Percentiles rank a stretch among this genome's conserved stretches.
Conservation (phyloP, 2,329 filamentous ascomycete species). For the Zymoseptoria ardabiliae region DNA sequence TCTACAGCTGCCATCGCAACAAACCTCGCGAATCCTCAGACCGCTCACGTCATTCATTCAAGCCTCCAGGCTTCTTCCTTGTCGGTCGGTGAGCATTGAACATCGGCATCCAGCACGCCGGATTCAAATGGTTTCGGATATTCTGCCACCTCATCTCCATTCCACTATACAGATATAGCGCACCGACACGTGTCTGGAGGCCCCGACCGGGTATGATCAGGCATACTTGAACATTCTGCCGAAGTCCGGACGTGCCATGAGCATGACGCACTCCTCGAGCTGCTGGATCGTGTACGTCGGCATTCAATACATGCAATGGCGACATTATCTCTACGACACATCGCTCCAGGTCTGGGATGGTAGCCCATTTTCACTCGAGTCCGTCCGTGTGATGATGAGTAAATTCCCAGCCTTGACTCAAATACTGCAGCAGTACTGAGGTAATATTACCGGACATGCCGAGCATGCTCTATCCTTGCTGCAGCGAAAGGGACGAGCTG, state of each 20-base stretch:
- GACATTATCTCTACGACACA: neutral
- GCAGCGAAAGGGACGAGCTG: neutral
- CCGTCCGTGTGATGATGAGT: too few relatives aligned
- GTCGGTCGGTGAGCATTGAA: neutral
- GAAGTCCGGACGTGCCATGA: neutral
- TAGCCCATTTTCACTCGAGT: neutral
- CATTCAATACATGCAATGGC: neutral
- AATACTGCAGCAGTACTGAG: neutral
- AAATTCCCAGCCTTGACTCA: neutral
- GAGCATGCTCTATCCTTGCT: neutral
- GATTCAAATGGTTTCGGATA: too few relatives aligned
- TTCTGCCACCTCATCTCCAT: too few relatives aligned
- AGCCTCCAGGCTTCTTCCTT: neutral
- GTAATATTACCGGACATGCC: neutral
- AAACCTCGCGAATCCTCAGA: neutral
- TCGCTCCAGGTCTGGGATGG: neutral
- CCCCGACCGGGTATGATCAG: too few relatives aligned
- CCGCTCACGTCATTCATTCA: neutral
- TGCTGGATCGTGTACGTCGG: neutral
- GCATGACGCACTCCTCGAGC: neutral
- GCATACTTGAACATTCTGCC: too few relatives aligned
- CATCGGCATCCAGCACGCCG: too few relatives aligned
- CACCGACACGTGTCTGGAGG: too few relatives aligned
- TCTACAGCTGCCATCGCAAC: neutral
- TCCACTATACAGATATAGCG: too few relatives aligned